Base-by-base conservation (phyloP, 2,329 filamentous ascomycete genomes). In the Xylariales sp. region DNA sequence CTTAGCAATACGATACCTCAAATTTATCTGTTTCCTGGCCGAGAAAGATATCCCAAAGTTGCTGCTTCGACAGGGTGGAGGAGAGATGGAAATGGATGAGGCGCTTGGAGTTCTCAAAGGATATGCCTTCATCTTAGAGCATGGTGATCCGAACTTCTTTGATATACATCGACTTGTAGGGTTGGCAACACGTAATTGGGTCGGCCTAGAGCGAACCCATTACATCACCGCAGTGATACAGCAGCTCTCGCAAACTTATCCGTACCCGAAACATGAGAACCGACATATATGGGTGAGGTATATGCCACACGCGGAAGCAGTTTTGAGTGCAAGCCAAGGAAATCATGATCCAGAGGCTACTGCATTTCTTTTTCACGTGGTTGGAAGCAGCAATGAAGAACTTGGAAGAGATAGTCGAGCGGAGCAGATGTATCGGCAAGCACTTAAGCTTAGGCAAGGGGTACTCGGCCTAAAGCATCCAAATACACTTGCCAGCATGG, bases 101-200 rank as follows among this genome's bases (percentile, higher is more conserved):
- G 38, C 29, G 11, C 15, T 40, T 14, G 38, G 18, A 5, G 16
- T 40, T 7, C 21, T 40, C 4, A 5, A 5, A 8, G 28, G 28
- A 3, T 33, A 40, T 40, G 51, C 50, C 8, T 63, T 64, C 27
- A 47, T 64, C 20, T 44, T 42, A 3, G 24, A 55, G 19, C 52
- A 46, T 2, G n/a, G 40, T 4, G 43, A 40, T 6, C 4, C 12
- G 1, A 28, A 40, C 16, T 42, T 40, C 1, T 53, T 51, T 18
- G 56, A 59, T 28, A 58, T 63, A 8, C 57, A 64, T 25, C 52
- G 59, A 8, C 48, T 64, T 4, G 55, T 64, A 16, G 53, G 48
- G 22, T 22, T 63, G 10, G 51, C 53, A 3, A 58, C 54, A 44
- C 48, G 45, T 11, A 62, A 55, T 27, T 61, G 52, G 56, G 34